Conservation (phyloP, 306 rosid genomes). For the Vachellia collinsii region DNA sequence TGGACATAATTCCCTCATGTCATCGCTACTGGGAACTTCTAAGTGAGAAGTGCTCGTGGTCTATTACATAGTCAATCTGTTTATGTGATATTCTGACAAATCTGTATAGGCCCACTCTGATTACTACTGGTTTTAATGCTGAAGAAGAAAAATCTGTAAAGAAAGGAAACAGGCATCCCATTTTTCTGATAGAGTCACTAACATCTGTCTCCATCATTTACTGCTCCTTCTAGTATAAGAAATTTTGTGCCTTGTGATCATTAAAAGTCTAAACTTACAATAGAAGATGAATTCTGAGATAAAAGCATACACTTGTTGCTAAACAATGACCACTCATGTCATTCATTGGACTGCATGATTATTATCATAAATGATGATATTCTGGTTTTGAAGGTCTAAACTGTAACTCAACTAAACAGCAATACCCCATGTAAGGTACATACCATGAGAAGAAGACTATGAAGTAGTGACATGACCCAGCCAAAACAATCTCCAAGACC, state of each 20-base stretch:
- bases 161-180: not conserved
- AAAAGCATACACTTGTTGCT: not conserved
- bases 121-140: not conserved
- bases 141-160: not conserved
- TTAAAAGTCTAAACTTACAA: not conserved
- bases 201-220: not conserved
- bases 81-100: not conserved
- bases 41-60: not conserved
- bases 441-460: slow-evolving; percentile 44
- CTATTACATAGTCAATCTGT: not conserved
- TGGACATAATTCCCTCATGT: too few relatives aligned
- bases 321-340: not conserved
- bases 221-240: not conserved
- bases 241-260: too few relatives aligned
- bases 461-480: slow-evolving; percentile 52
- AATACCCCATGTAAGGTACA: slow-evolving; percentile 15
- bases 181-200: not conserved
- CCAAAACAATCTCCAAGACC: slow-evolving; percentile 52
- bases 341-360: not conserved
- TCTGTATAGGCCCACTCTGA: not conserved
- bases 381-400: not conserved
- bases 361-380: not conserved
- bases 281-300: not conserved
- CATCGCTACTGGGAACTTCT: not conserved
- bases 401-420: not conserved